These are phyloP conservation scores for Kwoniella dejecticola DNA, from an alignment of 768 basidiomycete species.

Conservation along the genomic window DNA sequence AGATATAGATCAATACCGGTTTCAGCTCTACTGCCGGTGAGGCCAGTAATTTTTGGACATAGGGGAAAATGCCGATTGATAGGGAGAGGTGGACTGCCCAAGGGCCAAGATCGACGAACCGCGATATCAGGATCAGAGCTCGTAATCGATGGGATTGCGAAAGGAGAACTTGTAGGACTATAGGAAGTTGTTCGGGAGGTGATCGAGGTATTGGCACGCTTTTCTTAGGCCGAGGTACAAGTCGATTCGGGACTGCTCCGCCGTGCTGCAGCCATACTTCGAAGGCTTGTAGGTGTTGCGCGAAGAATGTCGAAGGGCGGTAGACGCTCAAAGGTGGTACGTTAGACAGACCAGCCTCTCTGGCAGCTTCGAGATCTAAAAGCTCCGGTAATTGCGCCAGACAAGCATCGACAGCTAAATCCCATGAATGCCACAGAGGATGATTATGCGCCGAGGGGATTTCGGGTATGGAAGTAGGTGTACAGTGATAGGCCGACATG, in stretches of 20 bases:
- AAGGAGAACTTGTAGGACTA: slow-evolving; percentile 93
- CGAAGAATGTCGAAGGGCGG: slow-evolving; percentile 85
- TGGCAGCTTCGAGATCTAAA: slow-evolving; percentile 48
- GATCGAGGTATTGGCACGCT: slow-evolving; percentile 65
- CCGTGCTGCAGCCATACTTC: slow-evolving; percentile 98
- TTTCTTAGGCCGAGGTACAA: slow-evolving; percentile 34
- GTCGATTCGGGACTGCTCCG: slow-evolving; percentile 56
- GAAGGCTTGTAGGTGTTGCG: slow-evolving; percentile 94
- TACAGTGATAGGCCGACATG: slow-evolving; percentile 97
- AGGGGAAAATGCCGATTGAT: slow-evolving; percentile 97
- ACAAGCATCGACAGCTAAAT: slow-evolving; percentile 91
- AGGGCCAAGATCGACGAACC: slow-evolving; percentile 96
- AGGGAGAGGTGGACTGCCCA: slow-evolving; percentile 98
- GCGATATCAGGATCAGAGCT: slow-evolving; percentile 90
- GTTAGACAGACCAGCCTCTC: slow-evolving; percentile 24
- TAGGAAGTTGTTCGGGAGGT: slow-evolving; percentile 95
- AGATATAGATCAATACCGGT: slow-evolving; percentile 97
- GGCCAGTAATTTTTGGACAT: slow-evolving; percentile 93
- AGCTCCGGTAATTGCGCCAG: slow-evolving; percentile 89
- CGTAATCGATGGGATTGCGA: slow-evolving; percentile 94
- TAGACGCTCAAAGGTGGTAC: slow-evolving; percentile 60
- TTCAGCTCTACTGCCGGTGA: slow-evolving; percentile 93
- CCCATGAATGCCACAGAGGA: slow-evolving; percentile 95
- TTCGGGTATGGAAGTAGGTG: slow-evolving; percentile 86
- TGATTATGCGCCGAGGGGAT: slow-evolving; percentile 97